Evolutionary conservation across 768 basidiomycete genomes (phyloP).

Genomic region (Cystobasidiopsis lactophilus): DNA sequence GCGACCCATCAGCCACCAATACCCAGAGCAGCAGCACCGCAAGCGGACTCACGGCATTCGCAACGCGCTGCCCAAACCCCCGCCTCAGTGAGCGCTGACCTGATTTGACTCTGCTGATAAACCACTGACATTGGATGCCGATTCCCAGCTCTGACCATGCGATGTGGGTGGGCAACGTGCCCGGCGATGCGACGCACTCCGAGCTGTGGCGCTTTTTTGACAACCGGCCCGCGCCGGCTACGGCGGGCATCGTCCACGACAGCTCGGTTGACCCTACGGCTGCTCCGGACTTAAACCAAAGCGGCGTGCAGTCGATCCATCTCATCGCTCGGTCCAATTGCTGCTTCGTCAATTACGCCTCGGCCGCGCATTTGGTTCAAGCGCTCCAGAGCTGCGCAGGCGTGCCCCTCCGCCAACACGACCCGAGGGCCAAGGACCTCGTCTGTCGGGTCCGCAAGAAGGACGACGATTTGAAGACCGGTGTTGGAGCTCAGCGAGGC

Average conservation of each 20-base stretch:
- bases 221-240: slow-evolving; percentile 19
- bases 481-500: slow-evolving; percentile 77
- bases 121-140: too few relatives aligned
- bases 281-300: slow-evolving; percentile 11
- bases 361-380: slow-evolving; percentile 36
- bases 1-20: slow-evolving; percentile 1
- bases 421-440: slow-evolving; percentile 49
- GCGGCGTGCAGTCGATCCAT: slow-evolving; percentile 62
- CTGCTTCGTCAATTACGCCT: slow-evolving; percentile 73
- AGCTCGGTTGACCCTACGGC: background rate
- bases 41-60: background rate
- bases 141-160: slow-evolving; percentile 29
- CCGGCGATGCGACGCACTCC: slow-evolving; percentile 54
- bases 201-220: slow-evolving; percentile 72
- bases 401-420: slow-evolving; percentile 40
- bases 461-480: slow-evolving; percentile 68
- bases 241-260: slow-evolving; percentile 6
- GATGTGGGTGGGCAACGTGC: slow-evolving; percentile 91
- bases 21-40: background rate
- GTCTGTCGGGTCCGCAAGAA: slow-evolving; percentile 60
- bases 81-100: background rate
- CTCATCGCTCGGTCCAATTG: slow-evolving; percentile 80
- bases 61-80: slow-evolving; percentile 16
- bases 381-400: slow-evolving; percentile 60
- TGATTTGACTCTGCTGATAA: too few relatives aligned